phyloP scores from a whole-genome alignment of 106 monocot species.

The Allium cepa region DNA sequence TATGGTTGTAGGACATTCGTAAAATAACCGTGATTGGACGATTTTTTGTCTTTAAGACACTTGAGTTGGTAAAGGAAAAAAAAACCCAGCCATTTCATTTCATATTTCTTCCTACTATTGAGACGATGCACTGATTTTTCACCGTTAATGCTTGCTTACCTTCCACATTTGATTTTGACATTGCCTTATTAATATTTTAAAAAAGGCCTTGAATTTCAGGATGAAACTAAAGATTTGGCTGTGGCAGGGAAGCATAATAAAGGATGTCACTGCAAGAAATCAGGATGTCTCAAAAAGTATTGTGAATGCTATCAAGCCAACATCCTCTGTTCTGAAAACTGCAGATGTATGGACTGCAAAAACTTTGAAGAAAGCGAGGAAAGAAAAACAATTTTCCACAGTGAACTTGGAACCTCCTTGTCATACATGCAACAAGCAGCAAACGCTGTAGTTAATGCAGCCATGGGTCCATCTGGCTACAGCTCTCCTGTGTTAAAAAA shows the following conservation, averaged over 20 bases:
- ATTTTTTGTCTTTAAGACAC: too few relatives aligned
- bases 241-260: slow-evolving; percentile 85
- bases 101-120: too few relatives aligned
- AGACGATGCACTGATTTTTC: too few relatives aligned
- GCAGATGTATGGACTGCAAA: slow-evolving; percentile 86
- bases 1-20: too few relatives aligned
- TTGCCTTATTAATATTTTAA: too few relatives aligned
- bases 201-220: slow-evolving; percentile 22
- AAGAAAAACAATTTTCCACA: slow-evolving; percentile 54
- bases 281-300: slow-evolving; percentile 91
- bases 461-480: slow-evolving; percentile 58
- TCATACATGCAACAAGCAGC: slow-evolving; percentile 74
- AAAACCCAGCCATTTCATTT: too few relatives aligned
- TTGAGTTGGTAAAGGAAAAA: too few relatives aligned
- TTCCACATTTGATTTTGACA: too few relatives aligned
- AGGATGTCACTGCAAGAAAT: slow-evolving; percentile 93
- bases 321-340: slow-evolving; percentile 91
- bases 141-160: too few relatives aligned
- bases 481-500: slow-evolving; percentile 60
- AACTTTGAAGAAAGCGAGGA: slow-evolving; percentile 92
- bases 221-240: slow-evolving; percentile 48
- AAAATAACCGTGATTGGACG: too few relatives aligned
- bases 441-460: slow-evolving; percentile 74
- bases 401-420: slow-evolving; percentile 49
- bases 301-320: slow-evolving; percentile 97